Conservation (phyloP, 2,329 filamentous ascomycete species). For the Pseudogymnoascus sp. region DNA sequence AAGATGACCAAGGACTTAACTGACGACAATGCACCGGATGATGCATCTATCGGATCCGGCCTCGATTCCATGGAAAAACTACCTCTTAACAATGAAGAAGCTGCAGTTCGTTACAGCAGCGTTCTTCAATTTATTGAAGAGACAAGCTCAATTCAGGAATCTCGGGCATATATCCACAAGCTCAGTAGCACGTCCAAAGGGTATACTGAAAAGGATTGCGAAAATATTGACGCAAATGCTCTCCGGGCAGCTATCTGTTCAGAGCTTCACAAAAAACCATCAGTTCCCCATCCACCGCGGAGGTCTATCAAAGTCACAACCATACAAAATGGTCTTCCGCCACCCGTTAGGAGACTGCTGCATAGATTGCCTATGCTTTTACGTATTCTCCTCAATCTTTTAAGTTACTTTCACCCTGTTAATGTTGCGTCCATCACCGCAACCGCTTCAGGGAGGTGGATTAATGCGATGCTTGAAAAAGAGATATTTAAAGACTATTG, state of each 20-base stretch:
- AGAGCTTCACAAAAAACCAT: slow-evolving; percentile 37
- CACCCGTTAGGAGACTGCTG: slow-evolving; percentile 34
- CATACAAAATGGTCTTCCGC: slow-evolving; percentile 34
- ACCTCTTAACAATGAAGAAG: slow-evolving; percentile 36
- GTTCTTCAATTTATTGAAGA: slow-evolving; percentile 33
- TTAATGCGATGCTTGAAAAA: slow-evolving; percentile 37
- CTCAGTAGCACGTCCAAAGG: slow-evolving; percentile 12
- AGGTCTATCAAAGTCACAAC: slow-evolving; percentile 41
- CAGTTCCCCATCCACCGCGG: slow-evolving; percentile 41
- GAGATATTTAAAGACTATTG: slow-evolving; percentile 42
- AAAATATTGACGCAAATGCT: slow-evolving; percentile 33
- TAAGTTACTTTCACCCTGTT: slow-evolving; percentile 45
- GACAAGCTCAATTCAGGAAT: slow-evolving; percentile 31
- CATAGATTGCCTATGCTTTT: slow-evolving; percentile 42
- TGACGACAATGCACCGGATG: slow-evolving; percentile 29
- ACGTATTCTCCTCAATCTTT: slow-evolving; percentile 37
- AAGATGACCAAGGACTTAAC: slow-evolving; percentile 30
- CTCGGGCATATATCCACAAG: slow-evolving; percentile 24
- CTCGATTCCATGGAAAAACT: slow-evolving; percentile 34
- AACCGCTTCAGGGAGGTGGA: slow-evolving; percentile 41
- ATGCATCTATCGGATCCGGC: slow-evolving; percentile 29
- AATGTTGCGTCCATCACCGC: slow-evolving; percentile 40
- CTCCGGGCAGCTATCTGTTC: slow-evolving; percentile 42
- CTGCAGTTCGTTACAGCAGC: slow-evolving; percentile 33
- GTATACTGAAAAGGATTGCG: slow-evolving; percentile 26